A percentile compares a stretch with the other conserved stretches of the same genome.
These are phyloP conservation scores for Bruguiera hainesii DNA, from an alignment of 441 rosid species.

Conservation along the genomic window DNA sequence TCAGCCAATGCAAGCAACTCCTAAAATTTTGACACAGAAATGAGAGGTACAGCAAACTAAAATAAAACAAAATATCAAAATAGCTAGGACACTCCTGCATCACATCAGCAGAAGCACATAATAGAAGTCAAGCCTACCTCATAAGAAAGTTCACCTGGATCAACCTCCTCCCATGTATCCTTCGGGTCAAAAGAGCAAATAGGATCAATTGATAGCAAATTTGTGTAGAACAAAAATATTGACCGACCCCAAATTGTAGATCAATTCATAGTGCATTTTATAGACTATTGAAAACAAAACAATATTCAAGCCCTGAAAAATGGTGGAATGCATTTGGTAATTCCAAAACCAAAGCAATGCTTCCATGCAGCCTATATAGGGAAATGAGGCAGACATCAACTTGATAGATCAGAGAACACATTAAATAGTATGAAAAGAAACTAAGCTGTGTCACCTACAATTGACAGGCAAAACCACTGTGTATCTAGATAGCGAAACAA, in stretches of 20 bases:
- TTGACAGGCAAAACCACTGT: not conserved
- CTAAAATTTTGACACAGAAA: conserved; percentile 33
- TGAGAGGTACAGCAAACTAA: conserved; percentile 7
- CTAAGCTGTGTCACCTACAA: not conserved
- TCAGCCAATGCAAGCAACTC: conserved; percentile 92
- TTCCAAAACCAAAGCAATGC: not conserved
- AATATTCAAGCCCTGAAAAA: no score
- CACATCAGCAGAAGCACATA: conserved; percentile 10
- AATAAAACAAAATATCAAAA: not conserved
- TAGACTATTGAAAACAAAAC: no score
- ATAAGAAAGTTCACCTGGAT: conserved; percentile 87
- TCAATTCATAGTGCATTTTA: no score
- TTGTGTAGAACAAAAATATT: no score
- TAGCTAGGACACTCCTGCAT: no score
- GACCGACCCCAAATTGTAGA: no score
- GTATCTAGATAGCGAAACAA: not conserved
- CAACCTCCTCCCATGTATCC: conserved; percentile 93
- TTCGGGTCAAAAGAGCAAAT: conserved; percentile 30
- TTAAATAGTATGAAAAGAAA: no score
- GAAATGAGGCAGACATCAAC: no score
- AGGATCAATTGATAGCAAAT: not conserved
- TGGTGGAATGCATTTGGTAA: not conserved
- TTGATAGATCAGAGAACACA: no score
- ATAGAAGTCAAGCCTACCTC: conserved; percentile 48
- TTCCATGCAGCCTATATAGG: not conserved